Percentiles rank a stretch among this genome's conserved stretches.
phyloP scores from a whole-genome alignment of 257 asterid genomes.

The Solanum piurae region DNA sequence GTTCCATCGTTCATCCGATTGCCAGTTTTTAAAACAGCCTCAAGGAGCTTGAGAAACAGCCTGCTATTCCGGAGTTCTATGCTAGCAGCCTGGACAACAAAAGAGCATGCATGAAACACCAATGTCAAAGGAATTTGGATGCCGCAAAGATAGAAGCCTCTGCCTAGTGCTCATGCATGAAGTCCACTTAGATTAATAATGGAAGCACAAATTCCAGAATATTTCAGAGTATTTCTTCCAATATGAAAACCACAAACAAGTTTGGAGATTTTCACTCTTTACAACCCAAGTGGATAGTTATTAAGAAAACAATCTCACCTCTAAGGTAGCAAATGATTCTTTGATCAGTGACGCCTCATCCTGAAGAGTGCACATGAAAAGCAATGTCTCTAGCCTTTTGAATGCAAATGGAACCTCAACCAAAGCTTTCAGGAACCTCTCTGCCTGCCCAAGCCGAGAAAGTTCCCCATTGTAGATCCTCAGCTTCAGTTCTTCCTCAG shows the following conservation, averaged over 20 bases:
- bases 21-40: slow-evolving; percentile 96
- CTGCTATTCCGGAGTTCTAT: slow-evolving; percentile 70
- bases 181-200: neutral
- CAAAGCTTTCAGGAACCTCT: slow-evolving; percentile 78
- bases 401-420: slow-evolving; percentile 77
- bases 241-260: neutral
- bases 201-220: neutral
- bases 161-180: neutral
- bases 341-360: slow-evolving; percentile 47
- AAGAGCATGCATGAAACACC: neutral
- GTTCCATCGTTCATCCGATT: slow-evolving; percentile 96
- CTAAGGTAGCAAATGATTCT: slow-evolving; percentile 61
- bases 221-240: neutral
- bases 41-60: slow-evolving; percentile 78
- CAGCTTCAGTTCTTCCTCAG: slow-evolving; percentile 82
- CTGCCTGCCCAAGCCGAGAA: slow-evolving; percentile 79
- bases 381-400: slow-evolving; percentile 65
- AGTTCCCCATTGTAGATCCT: slow-evolving; percentile 67
- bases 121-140: neutral
- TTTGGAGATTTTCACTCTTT: neutral
- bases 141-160: neutral
- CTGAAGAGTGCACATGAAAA: slow-evolving; percentile 64
- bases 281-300: neutral
- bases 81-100: slow-evolving; percentile 70
- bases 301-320: slow-evolving; percentile 34